Evolutionary conservation across 2,329 filamentous ascomycete genomes (phyloP), one percentile per base, ranked within the genome.

Genomic region (Nigrospora oryzae): DNA sequence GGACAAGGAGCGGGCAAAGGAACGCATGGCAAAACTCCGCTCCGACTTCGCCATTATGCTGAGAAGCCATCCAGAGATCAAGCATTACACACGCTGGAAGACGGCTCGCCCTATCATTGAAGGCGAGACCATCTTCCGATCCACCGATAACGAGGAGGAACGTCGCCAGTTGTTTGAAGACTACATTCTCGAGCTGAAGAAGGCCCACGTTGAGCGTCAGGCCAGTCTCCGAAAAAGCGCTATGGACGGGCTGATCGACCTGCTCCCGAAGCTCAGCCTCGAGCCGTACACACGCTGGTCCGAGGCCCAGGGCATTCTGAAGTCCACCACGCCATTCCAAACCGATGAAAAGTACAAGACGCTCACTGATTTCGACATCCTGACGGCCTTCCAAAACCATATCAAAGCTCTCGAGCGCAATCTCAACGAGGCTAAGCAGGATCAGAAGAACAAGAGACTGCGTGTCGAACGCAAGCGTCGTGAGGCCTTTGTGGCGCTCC

Each of bases 21-120:
- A 97, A 68, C 84, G 93, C 61, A 76, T 95, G 64, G 77, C 87
- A 56, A 97, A 96, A 71, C 76, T 97, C 59, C 87, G 89, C 58
- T 77, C 86, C 64, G 93, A 97, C 72, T 98, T 98, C 66, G 85
- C 86, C 54, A 90, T 84, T 45, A 98, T 98, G 93, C 77, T 98
- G 53, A 89, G 85, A 67, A 90, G 89, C 53, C 91, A 98, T 64
- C 89, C 90, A 49, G 93, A 98, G 65, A 97, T 98, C 66, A 93
- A 90, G 65, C 82, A 96, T 63, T 96, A 94, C 65, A 96, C 91
- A 36, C 85, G 89, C 49, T 98, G 93, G 93, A 95, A 89, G 75
- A 96, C 89, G 14, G 93, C 91, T 43, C 83, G 88, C 41, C 89
- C 89, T 11, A 94, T 96, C 52, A 89, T 98, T 50, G 89, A 97